Conservation (phyloP, 1,284 basidiomycete genomes). For the Trichosporon sp. region DNA sequence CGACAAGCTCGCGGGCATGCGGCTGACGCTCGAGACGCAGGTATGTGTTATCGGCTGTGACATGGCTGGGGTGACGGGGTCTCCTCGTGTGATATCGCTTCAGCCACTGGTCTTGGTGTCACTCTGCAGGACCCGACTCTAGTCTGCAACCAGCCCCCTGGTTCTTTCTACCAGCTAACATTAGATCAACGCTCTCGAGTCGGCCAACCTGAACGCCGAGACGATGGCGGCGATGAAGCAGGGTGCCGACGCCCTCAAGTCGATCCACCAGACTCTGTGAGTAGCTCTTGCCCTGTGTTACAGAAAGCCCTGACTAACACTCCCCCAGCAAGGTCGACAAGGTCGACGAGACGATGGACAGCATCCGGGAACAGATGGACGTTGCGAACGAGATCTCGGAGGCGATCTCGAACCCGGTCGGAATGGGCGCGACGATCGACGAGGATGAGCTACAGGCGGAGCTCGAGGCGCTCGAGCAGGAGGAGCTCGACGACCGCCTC, state of each 20-base stretch:
- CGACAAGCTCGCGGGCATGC: conserved; percentile 77
- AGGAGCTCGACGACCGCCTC: conserved; percentile 80
- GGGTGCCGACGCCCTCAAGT: conserved; percentile 83
- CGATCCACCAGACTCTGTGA: conserved; percentile 86
- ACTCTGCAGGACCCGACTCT: background rate
- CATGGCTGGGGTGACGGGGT: background rate
- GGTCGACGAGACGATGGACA: conserved; percentile 87
- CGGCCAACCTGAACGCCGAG: conserved; percentile 96
- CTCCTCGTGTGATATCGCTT: background rate
- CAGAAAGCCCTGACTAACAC: background rate
- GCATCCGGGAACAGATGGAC: conserved; percentile 87
- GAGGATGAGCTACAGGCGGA: conserved; percentile 83
- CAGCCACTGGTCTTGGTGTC: background rate
- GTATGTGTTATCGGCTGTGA: conserved; percentile 36
- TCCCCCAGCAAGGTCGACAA: conserved; percentile 72
- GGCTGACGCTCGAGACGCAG: conserved; percentile 92
- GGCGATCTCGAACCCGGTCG: conserved; percentile 78
- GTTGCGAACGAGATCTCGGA: conserved; percentile 93
- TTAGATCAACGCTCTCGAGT: conserved; percentile 87
- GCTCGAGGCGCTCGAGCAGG: conserved; percentile 86
- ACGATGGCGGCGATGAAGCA: conserved; percentile 98
- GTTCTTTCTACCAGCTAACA: background rate
- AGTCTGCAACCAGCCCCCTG: background rate
- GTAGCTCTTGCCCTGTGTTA: conserved; percentile 43
- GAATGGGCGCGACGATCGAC: conserved; percentile 63